A percentile compares a stretch with the other conserved stretches of the same genome.
Evolutionary conservation across 257 asterid genomes (phyloP).

Genomic region (Rehmannia glutinosa): DNA sequence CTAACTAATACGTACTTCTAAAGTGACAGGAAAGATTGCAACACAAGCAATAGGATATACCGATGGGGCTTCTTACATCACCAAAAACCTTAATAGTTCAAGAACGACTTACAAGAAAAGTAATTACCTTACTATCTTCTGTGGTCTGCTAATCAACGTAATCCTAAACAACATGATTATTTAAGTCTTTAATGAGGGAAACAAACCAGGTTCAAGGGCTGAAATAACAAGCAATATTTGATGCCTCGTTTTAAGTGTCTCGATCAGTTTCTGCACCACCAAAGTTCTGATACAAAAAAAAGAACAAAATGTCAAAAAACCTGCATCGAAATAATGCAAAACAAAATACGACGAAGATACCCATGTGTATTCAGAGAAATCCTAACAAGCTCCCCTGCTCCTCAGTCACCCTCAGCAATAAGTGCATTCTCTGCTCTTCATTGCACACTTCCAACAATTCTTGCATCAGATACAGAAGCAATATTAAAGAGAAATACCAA

Average conservation of each 20-base stretch:
- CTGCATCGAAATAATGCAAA: neutral
- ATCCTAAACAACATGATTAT: conserved; percentile 87
- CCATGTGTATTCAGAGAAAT: conserved; percentile 91
- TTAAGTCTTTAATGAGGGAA: conserved; percentile 76
- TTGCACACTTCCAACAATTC: conserved; percentile 81
- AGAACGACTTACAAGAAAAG: conserved; percentile 3
- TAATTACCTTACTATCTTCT: conserved; percentile 72
- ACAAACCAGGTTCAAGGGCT: conserved; percentile 89
- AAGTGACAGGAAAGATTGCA: neutral
- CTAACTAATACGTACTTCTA: no score
- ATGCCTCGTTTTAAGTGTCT: conserved; percentile 67
- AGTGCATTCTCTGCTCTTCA: conserved; percentile 81
- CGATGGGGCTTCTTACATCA: no score
- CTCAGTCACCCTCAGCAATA: conserved; percentile 64
- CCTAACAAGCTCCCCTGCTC: conserved; percentile 70
- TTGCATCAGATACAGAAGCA: conserved; percentile 97
- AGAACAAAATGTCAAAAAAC: conserved; percentile 5
- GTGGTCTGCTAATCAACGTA: conserved; percentile 72
- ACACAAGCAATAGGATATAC: no score
- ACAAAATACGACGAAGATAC: conserved; percentile 33
- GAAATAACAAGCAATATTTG: conserved; percentile 63
- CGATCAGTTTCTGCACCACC: conserved; percentile 93
- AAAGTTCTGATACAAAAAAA: conserved; percentile 74
- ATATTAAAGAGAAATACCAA: no score
- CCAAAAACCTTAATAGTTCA: no score